Evolutionary conservation across 176 grass and related monocot species (phyloP).

Genomic region (Guadua angustifolia): DNA sequence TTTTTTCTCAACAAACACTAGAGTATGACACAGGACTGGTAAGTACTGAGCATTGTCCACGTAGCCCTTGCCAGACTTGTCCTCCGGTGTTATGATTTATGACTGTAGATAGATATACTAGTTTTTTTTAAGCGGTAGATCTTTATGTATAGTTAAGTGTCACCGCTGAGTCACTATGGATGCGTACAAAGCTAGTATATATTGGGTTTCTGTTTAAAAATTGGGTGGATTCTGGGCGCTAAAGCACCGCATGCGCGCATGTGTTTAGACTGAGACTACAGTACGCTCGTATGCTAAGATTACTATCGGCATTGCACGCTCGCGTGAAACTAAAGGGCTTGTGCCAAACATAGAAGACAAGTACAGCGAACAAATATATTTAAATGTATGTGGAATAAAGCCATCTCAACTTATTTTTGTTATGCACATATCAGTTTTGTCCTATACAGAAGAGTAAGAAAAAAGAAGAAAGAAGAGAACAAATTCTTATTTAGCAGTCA

Average conservation of each 20-base stretch:
- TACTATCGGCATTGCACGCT: conserved; percentile 36
- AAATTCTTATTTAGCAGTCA: too few relatives aligned
- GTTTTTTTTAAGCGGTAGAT: background rate
- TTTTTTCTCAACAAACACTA: background rate
- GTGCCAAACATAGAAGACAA: background rate
- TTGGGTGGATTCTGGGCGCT: background rate
- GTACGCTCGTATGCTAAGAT: background rate
- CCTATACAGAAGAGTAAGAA: too few relatives aligned
- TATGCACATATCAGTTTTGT: too few relatives aligned
- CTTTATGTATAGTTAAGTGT: background rate
- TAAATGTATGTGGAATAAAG: too few relatives aligned
- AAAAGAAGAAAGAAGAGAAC: too few relatives aligned
- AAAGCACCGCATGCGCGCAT: background rate
- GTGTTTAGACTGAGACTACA: background rate
- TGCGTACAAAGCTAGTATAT: background rate
- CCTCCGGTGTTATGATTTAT: background rate
- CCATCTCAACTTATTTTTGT: too few relatives aligned
- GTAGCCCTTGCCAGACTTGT: background rate
- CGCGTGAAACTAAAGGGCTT: background rate
- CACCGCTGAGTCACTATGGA: conserved; percentile 37
- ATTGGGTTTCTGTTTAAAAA: background rate
- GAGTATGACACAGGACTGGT: background rate
- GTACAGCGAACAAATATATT: conserved; percentile 9
- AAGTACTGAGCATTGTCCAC: conserved; percentile 17
- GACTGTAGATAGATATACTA: background rate